Conservation (phyloP, 164 flowering plant genomes). For the grape (Vitis vinifera) region ASM3070453v1 NC_081821.1:12380501-12381000, state of each 20-base stretch:
- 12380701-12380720: neutral
- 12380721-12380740: neutral
- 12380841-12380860: constrained; percentile 97
- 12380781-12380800: constrained; percentile 19
- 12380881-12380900: constrained; percentile 7
- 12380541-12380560: neutral
- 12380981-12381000: constrained; percentile 53
- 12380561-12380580: neutral
- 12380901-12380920: neutral
- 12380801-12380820: constrained; percentile 95
- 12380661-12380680: neutral
- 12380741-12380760: neutral
- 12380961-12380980: constrained; percentile 7
- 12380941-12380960: neutral
- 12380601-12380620: neutral
- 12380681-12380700: neutral
- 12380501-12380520: neutral
- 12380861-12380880: constrained; percentile 97
- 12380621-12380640: neutral
- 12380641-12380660: neutral
- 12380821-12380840: constrained; percentile 98
- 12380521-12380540: neutral
- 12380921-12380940: constrained; percentile 4
- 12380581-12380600: constrained; percentile 1
- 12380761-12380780: constrained; percentile 13